Evolutionary conservation across 495 filamentous ascomycete species (phyloP).

Genomic region (Penicillium atrosanguineum): DNA sequence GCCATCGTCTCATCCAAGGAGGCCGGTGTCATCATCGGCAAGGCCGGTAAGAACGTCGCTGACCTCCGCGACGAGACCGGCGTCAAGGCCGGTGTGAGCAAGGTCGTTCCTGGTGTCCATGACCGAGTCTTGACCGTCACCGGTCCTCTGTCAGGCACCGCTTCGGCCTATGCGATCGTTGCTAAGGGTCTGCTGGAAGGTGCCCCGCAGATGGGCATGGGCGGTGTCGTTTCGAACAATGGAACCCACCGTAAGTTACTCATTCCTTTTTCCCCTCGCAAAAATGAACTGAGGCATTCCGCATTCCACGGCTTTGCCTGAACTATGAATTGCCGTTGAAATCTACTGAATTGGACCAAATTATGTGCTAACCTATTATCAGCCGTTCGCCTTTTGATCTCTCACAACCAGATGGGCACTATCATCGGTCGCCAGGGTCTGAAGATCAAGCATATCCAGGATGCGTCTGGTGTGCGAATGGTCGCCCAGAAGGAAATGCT

Average conservation of each 20-base stretch:
- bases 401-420: conserved; percentile 99
- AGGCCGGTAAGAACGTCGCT: conserved; percentile 96
- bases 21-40: conserved; percentile 97
- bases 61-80: conserved; percentile 96
- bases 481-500: conserved; percentile 99
- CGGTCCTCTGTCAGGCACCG: conserved; percentile 78
- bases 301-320: not conserved
- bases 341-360: not conserved
- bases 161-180: conserved; percentile 89
- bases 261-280: not conserved
- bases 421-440: conserved; percentile 95
- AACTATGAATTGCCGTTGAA: not conserved
- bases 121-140: conserved; percentile 96
- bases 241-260: conserved; percentile 86
- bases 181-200: conserved; percentile 88
- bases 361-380: conserved; percentile 27
- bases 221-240: conserved; percentile 75
- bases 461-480: conserved; percentile 95
- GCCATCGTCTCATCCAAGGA: conserved; percentile 99
- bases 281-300: not conserved
- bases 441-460: conserved; percentile 99
- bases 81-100: conserved; percentile 96
- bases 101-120: conserved; percentile 95
- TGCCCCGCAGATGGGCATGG: conserved; percentile 92
- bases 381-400: conserved; percentile 97